Evolutionary conservation across 495 filamentous ascomycete species (phyloP), one percentile per base, ranked within the genome.

Genomic region (Penicillium samsonianum): DNA sequence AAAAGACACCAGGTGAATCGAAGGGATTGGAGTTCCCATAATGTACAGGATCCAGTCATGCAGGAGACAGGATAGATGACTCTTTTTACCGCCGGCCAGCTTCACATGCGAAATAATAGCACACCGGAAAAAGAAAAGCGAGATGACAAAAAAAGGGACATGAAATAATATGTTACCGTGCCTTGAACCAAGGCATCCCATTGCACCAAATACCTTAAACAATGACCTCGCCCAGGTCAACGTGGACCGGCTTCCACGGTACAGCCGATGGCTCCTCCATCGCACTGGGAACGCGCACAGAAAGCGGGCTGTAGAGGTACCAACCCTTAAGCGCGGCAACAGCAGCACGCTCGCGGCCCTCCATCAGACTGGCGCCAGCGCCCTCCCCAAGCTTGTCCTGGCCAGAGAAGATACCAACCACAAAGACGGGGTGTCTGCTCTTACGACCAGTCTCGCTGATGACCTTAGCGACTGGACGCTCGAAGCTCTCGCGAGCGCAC

Each of bases 351-450:
- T 80, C 78, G 61, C 90, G 84, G 52, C 90, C 93, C 70, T 90
- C 84, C 54, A 89, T 73, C 55, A 98, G 76, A 73, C 81, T 90
- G 48, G 83, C 72, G 35, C 87, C 94, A 55, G 84, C 76, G 30
- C 85, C 95, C 73, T 98, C 93, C 51, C 94, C 92, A 46, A 98
- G 78, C 81, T 90, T 89, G 66, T 98, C 91, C 55, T 81, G 73
- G 20, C 93, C 95, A 40, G 86, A 90, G 77, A 86, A 98, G 54
- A 98, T 90, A 23, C 93, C 95, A 14, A 98, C 91, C n/a, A 96
- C 84, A 65, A 90, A 98, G 35, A 98, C 94, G 9, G 94, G 93
- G 60, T 86, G 84, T 67, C 89, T 82, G 61, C 85, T 90, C 63
- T 78, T 69, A 52, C 95, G 83, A 65, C 94, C 94, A 16, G 94